Evolutionary conservation across 2,329 filamentous ascomycete genomes (phyloP).

Genomic region (Lasiodiplodia theobromae): DNA sequence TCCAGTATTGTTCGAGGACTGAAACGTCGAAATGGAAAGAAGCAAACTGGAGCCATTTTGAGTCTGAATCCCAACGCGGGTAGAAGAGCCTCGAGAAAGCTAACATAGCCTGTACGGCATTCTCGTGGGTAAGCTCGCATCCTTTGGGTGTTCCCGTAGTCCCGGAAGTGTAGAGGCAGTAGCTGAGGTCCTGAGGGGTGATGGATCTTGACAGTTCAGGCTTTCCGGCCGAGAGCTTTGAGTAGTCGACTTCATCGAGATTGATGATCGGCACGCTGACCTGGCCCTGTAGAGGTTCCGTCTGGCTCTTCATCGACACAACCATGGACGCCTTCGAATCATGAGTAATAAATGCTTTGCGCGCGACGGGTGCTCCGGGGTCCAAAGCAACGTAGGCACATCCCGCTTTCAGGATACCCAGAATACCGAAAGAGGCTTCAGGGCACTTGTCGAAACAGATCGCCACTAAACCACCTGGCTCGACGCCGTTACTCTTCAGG

Average conservation of each 20-base stretch:
- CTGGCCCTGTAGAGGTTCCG: conserved; percentile 45
- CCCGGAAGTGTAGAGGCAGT: conserved; percentile 87
- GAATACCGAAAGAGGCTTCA: conserved; percentile 81
- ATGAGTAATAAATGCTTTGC: conserved; percentile 78
- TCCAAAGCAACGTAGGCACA: conserved; percentile 84
- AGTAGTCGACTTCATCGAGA: conserved; percentile 52
- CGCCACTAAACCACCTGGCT: conserved; percentile 70
- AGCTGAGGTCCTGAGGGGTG: conserved; percentile 68
- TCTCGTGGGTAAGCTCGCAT: conserved; percentile 87
- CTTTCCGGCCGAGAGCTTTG: conserved; percentile 44
- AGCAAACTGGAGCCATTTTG: conserved; percentile 90
- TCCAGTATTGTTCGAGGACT: conserved; percentile 94
- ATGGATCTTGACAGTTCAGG: conserved; percentile 38
- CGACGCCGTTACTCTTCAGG: conserved; percentile 58
- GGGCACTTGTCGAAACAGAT: conserved; percentile 86
- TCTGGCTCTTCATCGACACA: conserved; percentile 62
- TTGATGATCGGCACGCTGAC: conserved; percentile 52
- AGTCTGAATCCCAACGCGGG: conserved; percentile 74
- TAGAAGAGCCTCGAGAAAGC: conserved; percentile 81
- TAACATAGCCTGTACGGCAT: conserved; percentile 87
- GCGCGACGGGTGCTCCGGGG: conserved; percentile 71
- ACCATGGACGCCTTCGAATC: conserved; percentile 74
- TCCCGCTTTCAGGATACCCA: conserved; percentile 83
- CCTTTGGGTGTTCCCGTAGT: conserved; percentile 88
- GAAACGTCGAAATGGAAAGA: conserved; percentile 95